Evolutionary conservation across 768 basidiomycete genomes (phyloP), one percentile per base, ranked within the genome.

Genomic region (Naganishia antarctica): DNA sequence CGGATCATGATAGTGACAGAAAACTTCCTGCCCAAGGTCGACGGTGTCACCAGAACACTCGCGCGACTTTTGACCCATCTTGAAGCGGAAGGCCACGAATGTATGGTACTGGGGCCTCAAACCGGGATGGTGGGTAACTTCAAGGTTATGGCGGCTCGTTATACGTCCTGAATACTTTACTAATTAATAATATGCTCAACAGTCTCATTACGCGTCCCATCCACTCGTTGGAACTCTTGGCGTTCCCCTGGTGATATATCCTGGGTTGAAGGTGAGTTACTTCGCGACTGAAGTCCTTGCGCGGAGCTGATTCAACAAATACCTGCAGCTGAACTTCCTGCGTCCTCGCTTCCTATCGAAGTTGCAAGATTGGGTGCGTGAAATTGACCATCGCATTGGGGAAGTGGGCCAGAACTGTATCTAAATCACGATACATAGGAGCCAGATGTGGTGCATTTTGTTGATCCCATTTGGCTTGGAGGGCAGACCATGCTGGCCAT

Each of bases 381-480:
- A 13, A 4, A 34, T 37, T n/a, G n/a, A 49, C 49, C 21, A 28
- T 6, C 18, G 4, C 26, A 16, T 73, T 74, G 31, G 58, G 72
- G 63, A 21, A 46, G 40, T 26, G 7, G 31, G 0, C 16, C 16
- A 13, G 9, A 6, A 46, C 41, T 48, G 25, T n/a, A n/a, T n/a
- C n/a, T n/a, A n/a, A n/a, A n/a, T n/a, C n/a, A n/a, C n/a, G n/a
- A n/a, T 15, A 37, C 2, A 4, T 13, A 51, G 68, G 73, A 78
- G 59, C 80, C 81, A 0, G 80, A 81, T 60, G 78, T 81, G 1
- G 74, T 81, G 6, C 80, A 81, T 63, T 77, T 81, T 60, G 79
- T 80, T 45, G 80, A 81, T 71, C 80, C 81, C 3, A 80, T 82
- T 44, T 82, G 80, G 80, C 77, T 82, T 4, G 81, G 81, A 18